Base-by-base conservation (phyloP, 495 filamentous ascomycete genomes). In the Penicillium tannophilum region DNA sequence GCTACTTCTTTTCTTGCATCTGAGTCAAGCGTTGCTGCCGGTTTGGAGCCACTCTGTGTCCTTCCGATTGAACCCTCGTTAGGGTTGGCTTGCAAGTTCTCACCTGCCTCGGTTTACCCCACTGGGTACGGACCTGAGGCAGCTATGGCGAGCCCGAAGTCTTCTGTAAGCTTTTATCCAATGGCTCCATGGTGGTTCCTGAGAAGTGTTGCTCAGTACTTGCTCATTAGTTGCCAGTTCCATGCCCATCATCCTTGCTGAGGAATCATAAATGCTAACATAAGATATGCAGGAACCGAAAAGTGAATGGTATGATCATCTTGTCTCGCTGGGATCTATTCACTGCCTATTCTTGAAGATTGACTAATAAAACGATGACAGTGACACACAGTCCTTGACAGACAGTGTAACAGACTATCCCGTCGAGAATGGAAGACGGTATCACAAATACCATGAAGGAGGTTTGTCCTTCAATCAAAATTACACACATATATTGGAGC, bases 361-460 rank as follows among this genome's bases (percentile, higher is more conserved):
- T 26, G 26, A 42, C 39, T 54, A 54, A 54, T 36, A 17, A 30
- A 11, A 54, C 44, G 45, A 56, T 31, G 30, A 58, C 46, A 78
- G 77, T 68, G 77, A 80, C 55, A 80, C 77, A 6, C 75, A 80
- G 68, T 82, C 79, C 31, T 63, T 82, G 51, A 83, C 78, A 52
- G 73, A 68, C 36, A 82, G 79, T 68, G 73, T 81, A 55, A 76
- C 71, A 45, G 73, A 82, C 58, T 82, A 80, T 65, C 78, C 79
- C 31, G 68, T 76, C 24, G 83, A 86, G 56, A 77, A 84, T 72
- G 82, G 82, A 23, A 72, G 82, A 63, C 73, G 77, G 61, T 84
- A 86, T 67, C 82, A 85, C 67, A 78, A 61, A 54, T 84, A 83
- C 63, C 77, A 82, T 63, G 82, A 83, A 58, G 82, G 82, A 55